Conservation (phyloP, 23 red algal genomes). For the Gracilaria domingensis region DNA sequence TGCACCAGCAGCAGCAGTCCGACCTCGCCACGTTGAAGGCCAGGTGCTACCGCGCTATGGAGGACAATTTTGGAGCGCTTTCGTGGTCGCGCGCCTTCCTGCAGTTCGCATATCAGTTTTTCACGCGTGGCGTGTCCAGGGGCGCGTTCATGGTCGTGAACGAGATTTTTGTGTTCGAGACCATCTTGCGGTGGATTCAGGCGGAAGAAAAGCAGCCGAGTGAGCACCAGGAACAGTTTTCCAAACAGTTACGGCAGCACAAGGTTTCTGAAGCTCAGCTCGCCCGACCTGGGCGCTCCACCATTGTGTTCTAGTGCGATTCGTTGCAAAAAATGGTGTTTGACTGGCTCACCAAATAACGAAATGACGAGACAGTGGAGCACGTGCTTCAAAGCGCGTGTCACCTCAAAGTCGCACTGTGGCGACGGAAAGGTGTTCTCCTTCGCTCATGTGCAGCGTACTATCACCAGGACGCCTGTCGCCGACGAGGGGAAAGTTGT, state of each 20-base stretch:
- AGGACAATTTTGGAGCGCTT: constrained; percentile 49
- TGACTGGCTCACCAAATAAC: not conserved
- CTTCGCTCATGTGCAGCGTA: constrained; percentile 49
- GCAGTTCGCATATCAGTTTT: constrained; percentile 1
- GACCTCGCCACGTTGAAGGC: constrained; percentile 40
- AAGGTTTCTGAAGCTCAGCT: not conserved
- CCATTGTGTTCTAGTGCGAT: not conserved
- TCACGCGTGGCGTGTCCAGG: not conserved
- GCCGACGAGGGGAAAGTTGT: constrained; percentile 70
- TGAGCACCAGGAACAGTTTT: constrained; percentile 10
- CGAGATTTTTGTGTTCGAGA: constrained; percentile 57
- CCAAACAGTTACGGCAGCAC: not conserved
- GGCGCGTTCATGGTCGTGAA: constrained; percentile 45
- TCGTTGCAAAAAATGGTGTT: constrained; percentile 14
- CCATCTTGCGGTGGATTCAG: constrained; percentile 47
- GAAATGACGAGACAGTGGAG: not conserved
- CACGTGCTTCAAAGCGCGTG: not conserved
- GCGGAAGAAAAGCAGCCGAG: not conserved
- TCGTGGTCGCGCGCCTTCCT: constrained; percentile 47
- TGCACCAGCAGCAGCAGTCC: constrained; percentile 49
- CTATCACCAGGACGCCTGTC: constrained; percentile 11
- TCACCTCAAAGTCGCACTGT: constrained; percentile 47
- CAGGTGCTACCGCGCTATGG: constrained; percentile 40
- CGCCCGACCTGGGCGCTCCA: not conserved
- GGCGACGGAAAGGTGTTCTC: constrained; percentile 46